phyloP scores from a whole-genome alignment of 176 grass and related monocot genomes.

The Bothriochloa decipiens region DNA sequence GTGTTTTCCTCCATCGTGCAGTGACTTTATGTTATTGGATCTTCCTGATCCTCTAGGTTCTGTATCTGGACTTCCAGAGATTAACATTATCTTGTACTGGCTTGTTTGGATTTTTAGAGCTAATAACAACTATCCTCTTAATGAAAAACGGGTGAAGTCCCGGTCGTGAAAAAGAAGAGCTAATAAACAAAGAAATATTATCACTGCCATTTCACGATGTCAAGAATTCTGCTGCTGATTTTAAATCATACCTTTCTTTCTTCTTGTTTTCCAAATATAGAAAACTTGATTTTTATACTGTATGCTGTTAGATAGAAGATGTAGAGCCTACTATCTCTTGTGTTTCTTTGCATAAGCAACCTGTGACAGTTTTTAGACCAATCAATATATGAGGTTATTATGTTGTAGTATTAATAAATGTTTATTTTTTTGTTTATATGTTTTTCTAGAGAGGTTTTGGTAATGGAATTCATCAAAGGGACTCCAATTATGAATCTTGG shows the following conservation, averaged over 20 bases:
- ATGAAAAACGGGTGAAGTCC: too few relatives aligned
- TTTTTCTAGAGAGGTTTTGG: conserved; percentile 71
- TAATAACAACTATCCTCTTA: too few relatives aligned
- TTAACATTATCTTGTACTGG: background rate
- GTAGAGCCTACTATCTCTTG: conserved; percentile 12
- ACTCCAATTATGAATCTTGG: conserved; percentile 97
- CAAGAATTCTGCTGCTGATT: conserved; percentile 16
- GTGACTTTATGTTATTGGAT: conserved; percentile 2
- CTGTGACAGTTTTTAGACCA: background rate
- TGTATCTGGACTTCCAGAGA: background rate
- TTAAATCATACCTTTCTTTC: conserved; percentile 11
- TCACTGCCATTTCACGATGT: background rate
- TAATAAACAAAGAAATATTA: conserved; percentile 24
- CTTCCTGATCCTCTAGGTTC: conserved; percentile 2
- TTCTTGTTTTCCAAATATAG: conserved; percentile 16
- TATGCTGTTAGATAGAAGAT: conserved; percentile 26
- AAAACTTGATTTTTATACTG: conserved; percentile 19
- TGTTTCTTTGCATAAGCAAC: conserved; percentile 31
- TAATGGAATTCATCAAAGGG: conserved; percentile 96
- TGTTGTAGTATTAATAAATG: conserved; percentile 30
- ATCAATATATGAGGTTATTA: background rate
- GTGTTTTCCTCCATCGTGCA: background rate
- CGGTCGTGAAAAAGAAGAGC: background rate
- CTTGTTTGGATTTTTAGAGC: conserved; percentile 10
- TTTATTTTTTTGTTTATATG: conserved; percentile 18